Evolutionary conservation across 2,329 filamentous ascomycete species (phyloP), one percentile per base, ranked within the genome.

Genomic region (Clarireedia sp.): DNA sequence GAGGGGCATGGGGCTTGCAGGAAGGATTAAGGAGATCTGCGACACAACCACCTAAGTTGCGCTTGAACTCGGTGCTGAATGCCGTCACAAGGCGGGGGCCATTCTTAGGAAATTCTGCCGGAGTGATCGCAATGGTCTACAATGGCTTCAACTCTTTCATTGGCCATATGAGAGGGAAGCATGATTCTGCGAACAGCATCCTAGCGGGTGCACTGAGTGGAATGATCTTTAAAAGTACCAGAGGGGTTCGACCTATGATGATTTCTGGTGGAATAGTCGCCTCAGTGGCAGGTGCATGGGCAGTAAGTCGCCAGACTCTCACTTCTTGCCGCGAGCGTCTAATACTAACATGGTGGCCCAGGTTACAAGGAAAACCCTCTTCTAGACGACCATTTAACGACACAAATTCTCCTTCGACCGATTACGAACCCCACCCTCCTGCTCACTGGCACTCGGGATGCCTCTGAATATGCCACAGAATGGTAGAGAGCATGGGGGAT

Each of bases 191-290:
- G 57, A 99, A 99, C 76, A 94, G 90, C 60, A 81, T 99, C 53
- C 73, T 81, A 19, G 92, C 94, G 5, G 94, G 95, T 62, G 87
- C 79, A 1, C 71, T 99, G 64, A 95, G 90, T 68, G 94, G 94
- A 57, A 91, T 92, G 80, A 71, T 99, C 14, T 99, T 99, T 76
- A 97, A 96, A 80, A 95, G 91, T 72, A 97, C 95, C 48, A 82
- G 89, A 67, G 94, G 94, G 5, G 61, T 94, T 59, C 82, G 88
- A 72, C 91, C 90, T 36, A 97, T 97, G 91, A 78, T 94, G 76
- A 94, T 97, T 67, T 96, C 91, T 37, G 89, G 90, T 60, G 89
- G 86, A 64, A 86, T 99, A 63, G 91, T 97, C 57, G 94, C 86
- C 52, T 82, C 84, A 43, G 79, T 94, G 60, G 95, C 94, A 54